Conservation (phyloP, 768 basidiomycete species). For the Rhizopogon vinicolor region DNA sequence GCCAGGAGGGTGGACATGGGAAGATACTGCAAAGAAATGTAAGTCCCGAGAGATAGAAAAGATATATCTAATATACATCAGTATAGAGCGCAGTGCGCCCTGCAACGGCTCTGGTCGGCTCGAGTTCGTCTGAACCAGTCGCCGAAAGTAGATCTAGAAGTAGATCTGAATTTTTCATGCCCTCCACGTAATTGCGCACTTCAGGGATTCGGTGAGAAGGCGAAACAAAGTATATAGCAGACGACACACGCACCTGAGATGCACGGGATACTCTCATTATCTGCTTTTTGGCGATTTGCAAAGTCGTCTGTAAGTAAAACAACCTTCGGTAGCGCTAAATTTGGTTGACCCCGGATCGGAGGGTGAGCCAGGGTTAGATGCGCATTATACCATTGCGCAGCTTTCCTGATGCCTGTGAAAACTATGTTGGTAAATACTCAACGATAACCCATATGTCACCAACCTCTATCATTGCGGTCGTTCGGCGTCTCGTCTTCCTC, state of each 20-base stretch:
- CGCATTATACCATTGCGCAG: conserved; percentile 80
- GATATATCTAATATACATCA: conserved; percentile 44
- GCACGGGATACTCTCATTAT: conserved; percentile 53
- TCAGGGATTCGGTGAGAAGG: not conserved
- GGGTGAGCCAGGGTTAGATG: conserved; percentile 58
- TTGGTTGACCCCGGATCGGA: conserved; percentile 44
- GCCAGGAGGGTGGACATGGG: conserved; percentile 66
- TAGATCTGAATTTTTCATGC: conserved; percentile 55
- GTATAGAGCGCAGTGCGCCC: conserved; percentile 64
- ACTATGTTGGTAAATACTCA: not conserved
- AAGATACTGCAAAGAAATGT: conserved; percentile 56
- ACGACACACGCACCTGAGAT: conserved; percentile 48
- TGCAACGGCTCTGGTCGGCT: conserved; percentile 52
- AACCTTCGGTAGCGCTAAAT: conserved; percentile 48
- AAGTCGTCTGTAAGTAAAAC: conserved; percentile 89
- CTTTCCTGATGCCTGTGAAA: conserved; percentile 78
- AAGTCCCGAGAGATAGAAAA: not conserved
- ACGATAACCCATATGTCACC: conserved; percentile 6
- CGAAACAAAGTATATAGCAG: not conserved
- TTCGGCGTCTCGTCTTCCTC: conserved; percentile 83
- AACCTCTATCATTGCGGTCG: conserved; percentile 92
- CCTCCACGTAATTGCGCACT: conserved; percentile 83
- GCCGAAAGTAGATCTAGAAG: conserved; percentile 82
- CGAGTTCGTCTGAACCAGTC: conserved; percentile 55
- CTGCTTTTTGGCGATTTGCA: conserved; percentile 75